Evolutionary conservation across 176 grass and related monocot species (phyloP).

Genomic region (Phragmites australis): DNA sequence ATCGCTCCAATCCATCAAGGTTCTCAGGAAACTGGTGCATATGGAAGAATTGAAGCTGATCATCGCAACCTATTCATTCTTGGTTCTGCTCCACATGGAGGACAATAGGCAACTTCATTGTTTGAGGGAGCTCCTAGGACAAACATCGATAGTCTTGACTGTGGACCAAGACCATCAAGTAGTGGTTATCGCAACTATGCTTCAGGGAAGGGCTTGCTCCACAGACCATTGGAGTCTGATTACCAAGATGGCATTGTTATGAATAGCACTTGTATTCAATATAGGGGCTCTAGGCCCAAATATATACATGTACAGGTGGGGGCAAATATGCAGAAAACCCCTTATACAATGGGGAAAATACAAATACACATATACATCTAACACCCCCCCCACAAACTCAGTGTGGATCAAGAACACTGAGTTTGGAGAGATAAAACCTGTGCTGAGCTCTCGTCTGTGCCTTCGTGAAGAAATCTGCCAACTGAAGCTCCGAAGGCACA

Average conservation of each 20-base stretch:
- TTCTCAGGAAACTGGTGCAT: constrained; percentile 52
- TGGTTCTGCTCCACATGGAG: constrained; percentile 64
- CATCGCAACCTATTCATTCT: constrained; percentile 57
- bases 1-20: constrained; percentile 58
- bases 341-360: too few relatives aligned
- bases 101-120: constrained; percentile 61
- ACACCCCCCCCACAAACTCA: too few relatives aligned
- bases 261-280: too few relatives aligned
- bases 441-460: too few relatives aligned
- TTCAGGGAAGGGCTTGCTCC: constrained; percentile 54
- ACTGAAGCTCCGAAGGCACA: too few relatives aligned
- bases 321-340: too few relatives aligned
- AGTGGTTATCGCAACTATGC: constrained; percentile 66
- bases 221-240: constrained; percentile 52
- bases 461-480: too few relatives aligned
- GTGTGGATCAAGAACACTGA: too few relatives aligned
- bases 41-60: constrained; percentile 65
- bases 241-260: constrained; percentile 38
- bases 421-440: too few relatives aligned
- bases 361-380: too few relatives aligned
- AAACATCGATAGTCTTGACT: constrained; percentile 58
- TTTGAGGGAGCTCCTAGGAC: constrained; percentile 66
- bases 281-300: too few relatives aligned
- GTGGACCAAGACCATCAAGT: constrained; percentile 50
- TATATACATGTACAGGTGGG: too few relatives aligned